Evolutionary conservation across 495 filamentous ascomycete species (phyloP).

Genomic region (Oleoguttula mirabilis): DNA sequence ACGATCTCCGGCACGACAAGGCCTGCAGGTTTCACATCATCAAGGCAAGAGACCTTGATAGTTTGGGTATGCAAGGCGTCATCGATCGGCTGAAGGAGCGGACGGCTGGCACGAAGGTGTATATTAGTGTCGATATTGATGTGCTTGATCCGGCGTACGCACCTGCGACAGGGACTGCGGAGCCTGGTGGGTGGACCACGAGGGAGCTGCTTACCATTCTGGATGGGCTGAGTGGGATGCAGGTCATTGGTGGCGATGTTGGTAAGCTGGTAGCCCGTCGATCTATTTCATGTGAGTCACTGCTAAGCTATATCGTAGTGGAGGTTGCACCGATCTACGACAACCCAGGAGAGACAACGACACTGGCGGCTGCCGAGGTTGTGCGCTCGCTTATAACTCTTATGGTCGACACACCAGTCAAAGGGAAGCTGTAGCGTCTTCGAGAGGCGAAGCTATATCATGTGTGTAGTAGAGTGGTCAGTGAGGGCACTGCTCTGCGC

Average conservation of each 20-base stretch:
- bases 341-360: constrained; percentile 36
- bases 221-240: constrained; percentile 29
- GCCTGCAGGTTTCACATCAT: constrained; percentile 39
- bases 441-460: too few relatives aligned
- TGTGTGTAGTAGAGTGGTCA: too few relatives aligned
- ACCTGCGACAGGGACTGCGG: constrained; percentile 32
- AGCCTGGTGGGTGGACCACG: constrained; percentile 32
- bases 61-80: constrained; percentile 25
- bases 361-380: constrained; percentile 37
- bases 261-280: constrained; percentile 19
- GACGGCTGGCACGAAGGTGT: constrained; percentile 26
- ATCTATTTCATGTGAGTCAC: background rate
- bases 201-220: constrained; percentile 32
- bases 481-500: too few relatives aligned
- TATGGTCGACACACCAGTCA: constrained; percentile 34
- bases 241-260: constrained; percentile 31
- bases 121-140: constrained; percentile 34
- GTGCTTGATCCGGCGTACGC: constrained; percentile 34
- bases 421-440: too few relatives aligned
- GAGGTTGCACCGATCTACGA: constrained; percentile 42
- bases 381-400: constrained; percentile 30
- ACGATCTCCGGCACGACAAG: constrained; percentile 37
- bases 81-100: constrained; percentile 26
- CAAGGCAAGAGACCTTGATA: constrained; percentile 29
- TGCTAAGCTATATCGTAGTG: constrained; percentile 20